These are phyloP conservation scores for Vitellaria paradoxa DNA, from an alignment of 179 eudicot species.

Conservation along the genomic window DNA sequence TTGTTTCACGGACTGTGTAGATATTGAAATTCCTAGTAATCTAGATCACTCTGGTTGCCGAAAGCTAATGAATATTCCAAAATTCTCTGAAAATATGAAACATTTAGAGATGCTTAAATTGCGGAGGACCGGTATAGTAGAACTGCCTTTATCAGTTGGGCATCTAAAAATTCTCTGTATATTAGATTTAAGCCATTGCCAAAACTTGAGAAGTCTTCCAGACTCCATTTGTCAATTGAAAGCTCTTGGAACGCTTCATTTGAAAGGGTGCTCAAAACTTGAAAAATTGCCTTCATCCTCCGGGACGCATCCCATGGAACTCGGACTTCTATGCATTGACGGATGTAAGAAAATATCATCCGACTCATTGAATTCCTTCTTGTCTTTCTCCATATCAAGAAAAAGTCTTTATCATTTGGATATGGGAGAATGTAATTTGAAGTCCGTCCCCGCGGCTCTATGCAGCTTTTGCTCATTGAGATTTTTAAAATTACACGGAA, in stretches of 20 bases:
- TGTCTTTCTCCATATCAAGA: neutral
- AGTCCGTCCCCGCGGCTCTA: neutral
- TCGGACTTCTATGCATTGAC: neutral
- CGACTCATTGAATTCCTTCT: neutral
- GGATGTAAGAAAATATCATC: neutral
- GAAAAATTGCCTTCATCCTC: neutral
- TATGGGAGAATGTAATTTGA: neutral
- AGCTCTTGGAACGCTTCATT: neutral
- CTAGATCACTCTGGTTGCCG: conserved; percentile 4
- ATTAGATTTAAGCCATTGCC: neutral
- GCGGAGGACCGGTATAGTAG: neutral
- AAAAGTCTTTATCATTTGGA: neutral
- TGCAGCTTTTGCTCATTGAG: neutral
- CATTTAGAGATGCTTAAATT: neutral
- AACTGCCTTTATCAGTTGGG: neutral
- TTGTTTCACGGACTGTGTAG: too few relatives aligned
- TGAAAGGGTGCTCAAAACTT: neutral
- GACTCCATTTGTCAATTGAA: neutral
- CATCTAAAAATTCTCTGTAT: neutral
- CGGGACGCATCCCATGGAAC: neutral
- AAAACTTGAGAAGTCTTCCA: neutral
- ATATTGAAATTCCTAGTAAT: too few relatives aligned
- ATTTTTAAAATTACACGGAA: neutral
- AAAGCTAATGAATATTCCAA: neutral
- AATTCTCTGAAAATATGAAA: neutral